Evolutionary conservation across 1,284 basidiomycete species (phyloP).

Genomic region (Butyriboletus appendiculatus): DNA sequence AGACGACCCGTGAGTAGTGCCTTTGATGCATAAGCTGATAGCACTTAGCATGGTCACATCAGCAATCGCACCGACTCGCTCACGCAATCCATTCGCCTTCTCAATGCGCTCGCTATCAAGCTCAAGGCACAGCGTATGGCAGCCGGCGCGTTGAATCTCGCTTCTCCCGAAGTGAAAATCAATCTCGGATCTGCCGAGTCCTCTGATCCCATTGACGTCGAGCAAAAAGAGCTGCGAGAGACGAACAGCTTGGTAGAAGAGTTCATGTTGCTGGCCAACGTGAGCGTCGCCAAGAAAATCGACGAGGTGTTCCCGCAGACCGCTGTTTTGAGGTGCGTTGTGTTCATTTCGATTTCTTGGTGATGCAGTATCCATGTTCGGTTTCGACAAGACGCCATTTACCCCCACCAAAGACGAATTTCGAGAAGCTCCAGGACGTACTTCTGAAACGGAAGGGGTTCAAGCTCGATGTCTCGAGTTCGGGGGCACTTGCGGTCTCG

Average conservation of each 20-base stretch:
- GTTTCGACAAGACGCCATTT: constrained; percentile 75
- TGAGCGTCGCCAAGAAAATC: constrained; percentile 90
- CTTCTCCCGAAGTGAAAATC: constrained; percentile 97
- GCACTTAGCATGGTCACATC: constrained; percentile 28
- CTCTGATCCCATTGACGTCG: constrained; percentile 95
- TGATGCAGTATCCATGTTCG: background rate
- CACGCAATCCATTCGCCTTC: constrained; percentile 87
- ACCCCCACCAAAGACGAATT: constrained; percentile 91
- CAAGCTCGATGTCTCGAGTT: constrained; percentile 90
- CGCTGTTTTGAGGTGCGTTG: constrained; percentile 79
- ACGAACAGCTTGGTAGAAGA: constrained; percentile 98
- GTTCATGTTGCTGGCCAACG: constrained; percentile 98
- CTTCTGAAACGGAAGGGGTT: constrained; percentile 85
- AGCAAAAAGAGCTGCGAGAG: constrained; percentile 92
- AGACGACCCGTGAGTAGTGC: constrained; percentile 76
- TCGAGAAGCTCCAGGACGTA: constrained; percentile 95
- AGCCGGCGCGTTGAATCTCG: constrained; percentile 94
- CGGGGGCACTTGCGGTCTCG: constrained; percentile 87
- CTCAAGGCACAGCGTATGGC: constrained; percentile 88
- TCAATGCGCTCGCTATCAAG: constrained; percentile 88
- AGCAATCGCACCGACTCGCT: constrained; percentile 77
- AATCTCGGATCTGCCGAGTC: constrained; percentile 92
- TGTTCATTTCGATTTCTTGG: background rate
- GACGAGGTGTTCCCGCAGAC: constrained; percentile 96
- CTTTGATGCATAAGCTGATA: background rate